Conservation (phyloP, 176 grass and related monocot species). For the Carex kokanica region DNA sequence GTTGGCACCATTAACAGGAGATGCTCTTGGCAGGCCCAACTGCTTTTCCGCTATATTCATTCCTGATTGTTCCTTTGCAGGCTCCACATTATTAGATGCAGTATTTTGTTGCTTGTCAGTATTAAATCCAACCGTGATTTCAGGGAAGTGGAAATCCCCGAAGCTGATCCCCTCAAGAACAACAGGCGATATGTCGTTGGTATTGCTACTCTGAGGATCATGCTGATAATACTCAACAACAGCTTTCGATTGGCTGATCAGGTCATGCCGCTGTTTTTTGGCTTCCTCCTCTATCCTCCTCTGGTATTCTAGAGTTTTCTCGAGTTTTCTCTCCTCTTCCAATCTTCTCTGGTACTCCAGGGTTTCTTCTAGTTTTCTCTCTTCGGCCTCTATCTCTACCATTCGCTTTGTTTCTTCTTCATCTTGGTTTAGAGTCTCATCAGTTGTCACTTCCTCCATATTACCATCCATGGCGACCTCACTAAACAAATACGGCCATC, state of each 20-base stretch:
- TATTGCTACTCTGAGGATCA: conserved; percentile 32
- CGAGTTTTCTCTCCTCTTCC: conserved; percentile 88
- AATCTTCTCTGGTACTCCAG: conserved; percentile 66
- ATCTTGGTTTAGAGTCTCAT: conserved; percentile 52
- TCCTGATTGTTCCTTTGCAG: conserved; percentile 37
- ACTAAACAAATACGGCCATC: conserved; percentile 47
- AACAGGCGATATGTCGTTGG: conserved; percentile 21
- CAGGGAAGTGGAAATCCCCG: conserved; percentile 67
- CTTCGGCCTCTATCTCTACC: conserved; percentile 71
- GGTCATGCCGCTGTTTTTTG: conserved; percentile 53
- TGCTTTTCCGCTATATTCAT: conserved; percentile 53
- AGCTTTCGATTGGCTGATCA: conserved; percentile 49
- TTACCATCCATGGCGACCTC: conserved; percentile 48
- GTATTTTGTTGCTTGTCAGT: not conserved
- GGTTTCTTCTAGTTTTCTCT: conserved; percentile 78
- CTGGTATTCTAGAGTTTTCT: conserved; percentile 85
- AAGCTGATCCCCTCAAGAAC: conserved; percentile 71
- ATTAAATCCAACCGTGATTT: conserved; percentile 26
- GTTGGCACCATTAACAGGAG: too few species aligned
- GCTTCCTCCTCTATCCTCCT: conserved; percentile 72
- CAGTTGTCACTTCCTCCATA: conserved; percentile 44
- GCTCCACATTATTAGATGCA: conserved; percentile 22
- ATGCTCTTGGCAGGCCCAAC: not conserved
- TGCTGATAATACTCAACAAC: conserved; percentile 31
- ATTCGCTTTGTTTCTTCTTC: conserved; percentile 62